phyloP scores from a whole-genome alignment of 805 yeast species.

The Kazachstania psychrophila region DNA sequence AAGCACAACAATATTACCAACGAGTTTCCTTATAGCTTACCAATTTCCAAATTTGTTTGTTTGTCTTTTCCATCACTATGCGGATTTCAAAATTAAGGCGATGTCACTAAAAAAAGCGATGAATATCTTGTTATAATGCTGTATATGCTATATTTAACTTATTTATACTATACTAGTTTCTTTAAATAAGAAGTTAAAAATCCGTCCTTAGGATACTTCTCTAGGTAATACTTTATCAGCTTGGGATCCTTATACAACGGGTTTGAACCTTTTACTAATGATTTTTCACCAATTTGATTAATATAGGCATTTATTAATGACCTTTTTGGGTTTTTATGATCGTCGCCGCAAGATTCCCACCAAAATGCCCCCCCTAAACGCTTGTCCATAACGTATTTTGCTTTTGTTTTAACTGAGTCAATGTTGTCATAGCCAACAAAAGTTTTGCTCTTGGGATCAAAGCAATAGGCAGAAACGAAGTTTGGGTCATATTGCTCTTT shows the following conservation, averaged over 20 bases:
- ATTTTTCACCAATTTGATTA: conserved; percentile 15
- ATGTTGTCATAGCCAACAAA: conserved; percentile 62
- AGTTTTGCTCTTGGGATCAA: conserved; percentile 29
- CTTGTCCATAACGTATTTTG: conserved; percentile 40
- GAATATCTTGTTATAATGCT: no score
- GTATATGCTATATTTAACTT: no score
- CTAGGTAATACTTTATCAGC: conserved; percentile 13
- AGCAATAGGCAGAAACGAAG: conserved; percentile 48
- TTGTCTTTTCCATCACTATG: no score
- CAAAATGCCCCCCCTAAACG: conserved; percentile 79
- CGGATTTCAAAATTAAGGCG: no score
- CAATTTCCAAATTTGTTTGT: no score
- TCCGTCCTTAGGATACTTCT: conserved; percentile 13
- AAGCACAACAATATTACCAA: no score
- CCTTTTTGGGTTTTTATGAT: conserved; percentile 22
- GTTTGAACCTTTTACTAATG: conserved; percentile 3
- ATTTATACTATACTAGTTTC: no score
- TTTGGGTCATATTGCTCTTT: conserved; percentile 43
- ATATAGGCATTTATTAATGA: conserved; percentile 43
- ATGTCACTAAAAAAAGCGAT: no score
- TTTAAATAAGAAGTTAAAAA: conserved; percentile 6
- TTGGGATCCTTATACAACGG: conserved; percentile 12
- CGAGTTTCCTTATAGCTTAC: no score
- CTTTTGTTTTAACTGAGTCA: conserved; percentile 46
- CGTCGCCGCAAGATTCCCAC: conserved; percentile 91